Percentiles rank a stretch among this genome's conserved stretches.
phyloP scores from a whole-genome alignment of 1,139 yeast species.

The Yamadazyma spencermartinsiae region DNA sequence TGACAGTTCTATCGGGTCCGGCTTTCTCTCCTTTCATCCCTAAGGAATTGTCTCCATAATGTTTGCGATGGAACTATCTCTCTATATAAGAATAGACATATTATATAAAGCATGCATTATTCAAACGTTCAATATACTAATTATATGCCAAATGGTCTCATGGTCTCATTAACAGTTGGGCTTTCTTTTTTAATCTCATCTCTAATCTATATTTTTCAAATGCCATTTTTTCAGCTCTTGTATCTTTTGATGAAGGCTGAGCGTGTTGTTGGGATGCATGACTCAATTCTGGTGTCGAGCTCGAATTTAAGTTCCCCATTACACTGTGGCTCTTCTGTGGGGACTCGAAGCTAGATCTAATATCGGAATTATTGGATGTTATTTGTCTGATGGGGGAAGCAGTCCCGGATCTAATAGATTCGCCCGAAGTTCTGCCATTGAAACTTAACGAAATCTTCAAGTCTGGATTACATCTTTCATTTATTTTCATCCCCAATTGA shows the following conservation, averaged over 20 bases:
- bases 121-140: not conserved
- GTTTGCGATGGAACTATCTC: not conserved
- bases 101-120: not conserved
- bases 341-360: not conserved
- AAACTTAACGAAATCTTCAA: conserved; percentile 36
- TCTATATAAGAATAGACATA: not conserved
- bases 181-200: conserved; percentile 46
- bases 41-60: not conserved
- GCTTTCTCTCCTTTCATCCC: conserved; percentile 1
- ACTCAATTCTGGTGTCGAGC: conserved; percentile 9
- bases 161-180: conserved; percentile 34
- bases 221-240: conserved; percentile 36
- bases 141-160: conserved; percentile 4
- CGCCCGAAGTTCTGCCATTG: conserved; percentile 20
- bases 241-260: conserved; percentile 10
- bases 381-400: conserved; percentile 12
- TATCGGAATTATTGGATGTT: conserved; percentile 1
- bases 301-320: conserved; percentile 1
- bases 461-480: conserved; percentile 36
- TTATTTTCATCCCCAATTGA: conserved; percentile 40
- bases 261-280: not conserved
- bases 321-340: not conserved
- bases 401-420: conserved; percentile 18
- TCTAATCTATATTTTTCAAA: conserved; percentile 46
- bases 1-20: conserved; percentile 25